phyloP scores from a whole-genome alignment of 2,329 filamentous ascomycete species.

The Plectosphaerella sp. region DNA sequence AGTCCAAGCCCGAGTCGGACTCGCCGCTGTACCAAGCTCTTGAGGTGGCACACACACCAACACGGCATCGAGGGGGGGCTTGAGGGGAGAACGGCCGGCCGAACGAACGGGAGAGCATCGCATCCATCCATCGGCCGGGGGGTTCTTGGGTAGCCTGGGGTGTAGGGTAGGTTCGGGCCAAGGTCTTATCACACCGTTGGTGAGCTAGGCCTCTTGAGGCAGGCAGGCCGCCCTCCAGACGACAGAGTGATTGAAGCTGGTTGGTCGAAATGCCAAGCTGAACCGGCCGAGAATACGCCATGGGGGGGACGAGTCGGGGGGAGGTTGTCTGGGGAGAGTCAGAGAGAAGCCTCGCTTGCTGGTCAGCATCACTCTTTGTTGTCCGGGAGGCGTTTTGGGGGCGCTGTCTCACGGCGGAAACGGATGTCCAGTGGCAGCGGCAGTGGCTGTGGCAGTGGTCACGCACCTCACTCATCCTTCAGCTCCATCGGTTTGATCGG shows the following conservation, averaged over 20 bases:
- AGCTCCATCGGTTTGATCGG: neutral
- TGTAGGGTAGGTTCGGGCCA: neutral
- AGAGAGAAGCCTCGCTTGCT: no score
- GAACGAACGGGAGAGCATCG: no score
- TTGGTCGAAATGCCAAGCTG: neutral
- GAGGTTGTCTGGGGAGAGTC: no score
- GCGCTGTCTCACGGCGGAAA: neutral
- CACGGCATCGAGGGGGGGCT: no score
- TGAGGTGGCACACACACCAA: no score
- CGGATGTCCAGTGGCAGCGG: neutral
- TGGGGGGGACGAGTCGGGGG: neutral
- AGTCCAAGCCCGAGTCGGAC: neutral
- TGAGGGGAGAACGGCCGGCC: no score
- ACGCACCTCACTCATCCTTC: no score
- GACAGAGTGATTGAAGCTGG: neutral
- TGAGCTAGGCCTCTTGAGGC: neutral
- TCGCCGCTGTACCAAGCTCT: neutral
- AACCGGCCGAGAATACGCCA: neutral
- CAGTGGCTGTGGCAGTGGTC: no score
- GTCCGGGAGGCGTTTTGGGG: no score
- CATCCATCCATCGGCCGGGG: neutral
- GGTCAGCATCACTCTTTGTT: no score
- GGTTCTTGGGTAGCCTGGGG: neutral
- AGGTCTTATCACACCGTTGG: constrained; percentile 1
- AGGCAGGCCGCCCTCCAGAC: neutral